Conservation (phyloP, 2,329 filamentous ascomycete genomes). For the Torrubiella hemipterigena region DNA sequence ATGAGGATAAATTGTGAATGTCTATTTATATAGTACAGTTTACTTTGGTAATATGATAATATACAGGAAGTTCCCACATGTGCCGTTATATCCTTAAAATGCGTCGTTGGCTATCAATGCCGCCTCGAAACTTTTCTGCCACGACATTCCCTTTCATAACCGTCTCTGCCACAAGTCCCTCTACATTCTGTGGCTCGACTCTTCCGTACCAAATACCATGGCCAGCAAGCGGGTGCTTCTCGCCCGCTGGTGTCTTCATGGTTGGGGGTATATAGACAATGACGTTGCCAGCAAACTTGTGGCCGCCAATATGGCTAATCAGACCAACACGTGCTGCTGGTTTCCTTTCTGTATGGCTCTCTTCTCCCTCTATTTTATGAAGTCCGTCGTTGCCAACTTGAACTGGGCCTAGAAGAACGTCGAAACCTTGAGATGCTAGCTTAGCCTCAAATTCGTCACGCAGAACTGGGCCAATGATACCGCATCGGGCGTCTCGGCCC, state of each 20-base stretch:
- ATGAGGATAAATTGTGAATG: too few relatives aligned
- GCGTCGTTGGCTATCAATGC: conserved; percentile 42
- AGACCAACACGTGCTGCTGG: conserved; percentile 49
- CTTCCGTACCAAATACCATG: conserved; percentile 75
- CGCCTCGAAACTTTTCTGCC: conserved; percentile 59
- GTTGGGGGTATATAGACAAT: conserved; percentile 65
- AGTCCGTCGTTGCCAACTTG: conserved; percentile 20
- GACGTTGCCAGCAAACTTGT: conserved; percentile 78
- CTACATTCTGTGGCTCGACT: conserved; percentile 62
- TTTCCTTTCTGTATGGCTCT: conserved; percentile 6
- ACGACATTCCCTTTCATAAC: conserved; percentile 56
- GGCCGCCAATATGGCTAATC: conserved; percentile 72
- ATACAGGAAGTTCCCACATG: not conserved
- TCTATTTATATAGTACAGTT: not conserved
- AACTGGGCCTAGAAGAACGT: conserved; percentile 34
- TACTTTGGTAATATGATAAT: not conserved
- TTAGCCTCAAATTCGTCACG: conserved; percentile 55
- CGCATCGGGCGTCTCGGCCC: conserved; percentile 70
- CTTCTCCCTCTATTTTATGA: conserved; percentile 12
- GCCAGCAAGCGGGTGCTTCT: conserved; percentile 49
- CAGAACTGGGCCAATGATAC: conserved; percentile 64
- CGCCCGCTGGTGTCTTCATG: conserved; percentile 23
- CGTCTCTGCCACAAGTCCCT: conserved; percentile 64
- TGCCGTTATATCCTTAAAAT: conserved; percentile 31
- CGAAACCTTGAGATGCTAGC: conserved; percentile 35